Percentiles rank a stretch among this genome's conserved stretches.
These are phyloP conservation scores for Lunasporangiospora selenospora DNA, from an alignment of 192 early-diverging fungal genomes.

Conservation along the genomic window DNA sequence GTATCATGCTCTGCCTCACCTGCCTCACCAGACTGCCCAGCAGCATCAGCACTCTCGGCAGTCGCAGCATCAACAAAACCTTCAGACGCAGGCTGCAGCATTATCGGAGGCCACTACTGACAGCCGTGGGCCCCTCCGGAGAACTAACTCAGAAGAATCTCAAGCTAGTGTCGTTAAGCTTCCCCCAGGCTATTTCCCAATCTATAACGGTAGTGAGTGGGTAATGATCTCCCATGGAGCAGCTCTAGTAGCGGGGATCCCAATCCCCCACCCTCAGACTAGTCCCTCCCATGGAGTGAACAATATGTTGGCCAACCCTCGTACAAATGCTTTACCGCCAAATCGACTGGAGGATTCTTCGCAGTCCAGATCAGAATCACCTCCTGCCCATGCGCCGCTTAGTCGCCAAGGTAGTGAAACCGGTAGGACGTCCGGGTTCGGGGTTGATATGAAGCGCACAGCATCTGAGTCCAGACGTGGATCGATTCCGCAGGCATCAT, in stretches of 20 bases:
- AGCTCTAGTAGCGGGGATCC: slow-evolving; percentile 27
- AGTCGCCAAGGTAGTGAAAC: slow-evolving; percentile 23
- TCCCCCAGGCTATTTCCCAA: slow-evolving; percentile 42
- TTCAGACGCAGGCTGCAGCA: slow-evolving; percentile 4
- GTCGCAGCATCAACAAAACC: neutral
- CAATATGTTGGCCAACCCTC: neutral
- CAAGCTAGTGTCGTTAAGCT: slow-evolving; percentile 37
- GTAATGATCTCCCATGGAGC: slow-evolving; percentile 37
- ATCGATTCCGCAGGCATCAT: slow-evolving; percentile 3
- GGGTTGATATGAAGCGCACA: slow-evolving; percentile 15
- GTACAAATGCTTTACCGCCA: slow-evolving; percentile 2
- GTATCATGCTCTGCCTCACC: too few relatives aligned
- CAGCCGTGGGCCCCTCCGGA: slow-evolving; percentile 14
- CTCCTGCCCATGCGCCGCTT: slow-evolving; percentile 3
- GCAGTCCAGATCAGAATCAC: neutral
- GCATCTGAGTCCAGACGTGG: slow-evolving; percentile 36
- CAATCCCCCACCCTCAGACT: slow-evolving; percentile 25
- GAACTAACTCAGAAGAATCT: slow-evolving; percentile 20
- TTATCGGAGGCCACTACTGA: neutral
- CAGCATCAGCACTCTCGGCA: neutral
- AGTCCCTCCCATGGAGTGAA: slow-evolving; percentile 18
- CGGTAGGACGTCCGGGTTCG: neutral
- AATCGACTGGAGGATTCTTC: slow-evolving; percentile 10
- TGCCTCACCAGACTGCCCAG: too few relatives aligned
- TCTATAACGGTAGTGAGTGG: slow-evolving; percentile 43